A percentile compares a stretch with the other conserved stretches of the same genome.
These are phyloP conservation scores for Didymosphaeria variabile DNA, from an alignment of 2,329 filamentous ascomycete species.

Conservation along the genomic window DNA sequence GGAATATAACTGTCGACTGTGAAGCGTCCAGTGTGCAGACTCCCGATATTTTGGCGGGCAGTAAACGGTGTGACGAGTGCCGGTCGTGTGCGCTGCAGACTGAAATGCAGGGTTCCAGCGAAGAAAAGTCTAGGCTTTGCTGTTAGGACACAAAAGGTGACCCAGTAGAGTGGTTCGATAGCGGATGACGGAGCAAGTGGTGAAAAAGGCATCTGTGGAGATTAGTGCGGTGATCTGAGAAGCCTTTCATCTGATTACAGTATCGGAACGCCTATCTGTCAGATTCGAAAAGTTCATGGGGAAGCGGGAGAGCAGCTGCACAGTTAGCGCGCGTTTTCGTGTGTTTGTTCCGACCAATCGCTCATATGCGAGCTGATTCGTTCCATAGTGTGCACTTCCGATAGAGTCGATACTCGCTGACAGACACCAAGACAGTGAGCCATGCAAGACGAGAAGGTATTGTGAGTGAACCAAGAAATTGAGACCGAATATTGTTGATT, in stretches of 20 bases:
- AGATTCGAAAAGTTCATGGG: background rate
- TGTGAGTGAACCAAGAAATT: slow-evolving; percentile 12
- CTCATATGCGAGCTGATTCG: slow-evolving; percentile 1
- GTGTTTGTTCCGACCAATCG: background rate
- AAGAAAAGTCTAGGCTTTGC: background rate
- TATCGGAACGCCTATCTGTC: background rate
- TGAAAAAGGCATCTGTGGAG: background rate
- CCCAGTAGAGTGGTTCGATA: slow-evolving; percentile 6
- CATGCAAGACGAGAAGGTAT: background rate
- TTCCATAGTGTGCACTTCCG: background rate
- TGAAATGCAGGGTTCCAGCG: slow-evolving; percentile 9
- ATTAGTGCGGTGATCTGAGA: background rate
- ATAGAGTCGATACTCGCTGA: background rate
- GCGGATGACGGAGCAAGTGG: background rate
- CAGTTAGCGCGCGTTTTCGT: background rate
- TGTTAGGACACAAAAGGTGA: background rate
- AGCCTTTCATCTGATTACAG: background rate
- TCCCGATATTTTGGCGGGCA: slow-evolving; percentile 2
- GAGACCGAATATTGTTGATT: slow-evolving; percentile 35
- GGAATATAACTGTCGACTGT: background rate
- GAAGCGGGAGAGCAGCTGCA: background rate
- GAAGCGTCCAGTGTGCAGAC: background rate
- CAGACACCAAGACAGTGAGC: background rate
- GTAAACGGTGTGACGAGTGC: slow-evolving; percentile 11
- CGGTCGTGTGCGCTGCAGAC: slow-evolving; percentile 3